phyloP scores from a whole-genome alignment of 495 filamentous ascomycete species.

The Trichoderma gamsii region DNA sequence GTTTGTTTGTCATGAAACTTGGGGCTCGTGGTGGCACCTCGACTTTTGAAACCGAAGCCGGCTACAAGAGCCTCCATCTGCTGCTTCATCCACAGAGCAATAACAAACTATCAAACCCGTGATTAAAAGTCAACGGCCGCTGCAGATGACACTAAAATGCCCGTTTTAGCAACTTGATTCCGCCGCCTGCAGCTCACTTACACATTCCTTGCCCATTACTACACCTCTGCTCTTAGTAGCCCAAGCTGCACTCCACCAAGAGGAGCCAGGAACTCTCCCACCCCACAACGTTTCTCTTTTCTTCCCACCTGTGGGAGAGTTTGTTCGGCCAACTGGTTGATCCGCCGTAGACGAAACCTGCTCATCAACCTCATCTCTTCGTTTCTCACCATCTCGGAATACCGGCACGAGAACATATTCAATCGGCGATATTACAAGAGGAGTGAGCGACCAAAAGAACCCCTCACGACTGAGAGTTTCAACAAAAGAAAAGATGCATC shows the following conservation, averaged over 20 bases:
- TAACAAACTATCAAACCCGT: no score
- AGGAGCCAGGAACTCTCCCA: neutral
- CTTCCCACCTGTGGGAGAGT: neutral
- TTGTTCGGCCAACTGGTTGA: neutral
- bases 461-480: no score
- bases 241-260: neutral
- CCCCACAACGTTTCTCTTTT: neutral
- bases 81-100: no score
- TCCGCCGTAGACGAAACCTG: constrained; percentile 10
- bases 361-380: neutral
- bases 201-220: no score
- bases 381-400: neutral
- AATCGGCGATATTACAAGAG: no score
- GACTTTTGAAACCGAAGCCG: neutral
- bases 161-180: no score
- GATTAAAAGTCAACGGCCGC: no score
- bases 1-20: neutral
- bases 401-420: neutral
- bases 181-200: no score
- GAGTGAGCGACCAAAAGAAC: no score
- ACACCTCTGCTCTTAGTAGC: no score
- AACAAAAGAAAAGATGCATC: no score
- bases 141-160: no score
- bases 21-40: neutral
- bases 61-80: neutral